Evolutionary conservation across 495 filamentous ascomycete species (phyloP), one percentile per base, ranked within the genome.

Genomic region (Chaetomium fimeti): DNA sequence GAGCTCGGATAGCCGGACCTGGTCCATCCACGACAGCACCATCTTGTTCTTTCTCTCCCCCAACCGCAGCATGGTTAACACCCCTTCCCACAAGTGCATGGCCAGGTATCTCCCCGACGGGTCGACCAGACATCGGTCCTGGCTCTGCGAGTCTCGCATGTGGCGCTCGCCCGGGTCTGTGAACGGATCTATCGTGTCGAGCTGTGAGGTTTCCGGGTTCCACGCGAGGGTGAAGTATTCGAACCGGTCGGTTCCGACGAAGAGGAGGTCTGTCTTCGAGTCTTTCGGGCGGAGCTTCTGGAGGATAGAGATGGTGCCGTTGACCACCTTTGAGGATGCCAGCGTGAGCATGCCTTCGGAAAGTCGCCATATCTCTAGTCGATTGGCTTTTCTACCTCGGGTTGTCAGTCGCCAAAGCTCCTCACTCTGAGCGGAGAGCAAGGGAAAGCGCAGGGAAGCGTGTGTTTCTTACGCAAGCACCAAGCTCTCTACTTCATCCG

Each of bases 141-240:
- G 86, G 61, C 86, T 89, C 72, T 90, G 87, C 4, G 88, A 86
- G 68, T 94, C 89, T 32, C 91, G 83, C 69, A 91, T 89, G 75
- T 90, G 85, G 66, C 88, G 90, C 72, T 96, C 92, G 9, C 88
- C 82, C 9, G 88, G 78, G 68, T 96, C 90, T 18, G 61, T 58
- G 57, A 87, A 83, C 66, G 86, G 82, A 62, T 89, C 84, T 45
- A 89, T 81, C 18, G 91, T 95, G 32, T 83, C 83, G 1, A 96
- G 76, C 64, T 83, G 78, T 25, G 79, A 78, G n/a, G 73, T 81
- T 11, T 83, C 69, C 15, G 79, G 64, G 75, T 97, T 88, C 94
- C 94, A 99, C 0, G 81, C 85, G 18, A 96, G 75, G 7, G 91
- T 94, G 72, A 97, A 96, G 76, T 96, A 97, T 63, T 89, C 87